Evolutionary conservation across 202 grass and related monocot species (phyloP), one percentile per base, ranked within the genome.

Genomic region (Digitaria exilis): DNA sequence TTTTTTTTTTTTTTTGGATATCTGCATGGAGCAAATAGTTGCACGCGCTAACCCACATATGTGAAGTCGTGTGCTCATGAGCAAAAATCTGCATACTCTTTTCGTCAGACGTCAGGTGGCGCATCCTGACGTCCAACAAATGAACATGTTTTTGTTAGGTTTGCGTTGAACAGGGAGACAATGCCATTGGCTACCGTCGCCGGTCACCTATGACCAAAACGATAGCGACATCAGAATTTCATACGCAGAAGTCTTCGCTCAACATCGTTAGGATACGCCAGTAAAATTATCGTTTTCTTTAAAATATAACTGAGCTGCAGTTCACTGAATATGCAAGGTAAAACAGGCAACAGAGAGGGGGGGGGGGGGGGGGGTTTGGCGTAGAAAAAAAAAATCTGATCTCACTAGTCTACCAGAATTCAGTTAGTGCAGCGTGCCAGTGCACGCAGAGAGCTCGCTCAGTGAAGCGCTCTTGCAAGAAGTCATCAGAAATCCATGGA

Each of bases 401-500:
- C 6, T 46, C 37, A 24, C 18, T 11, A 4, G 18, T 31, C 50
- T n/a, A n/a, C 39, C 8, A 48, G 28, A 16, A 22, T 50, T 35
- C n/a, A 37, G 48, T 21, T 50, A 21, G 80, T 26, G 11, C 49
- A 3, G 5, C 25, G 55, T 26, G 48, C 9, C 28, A 52, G 28
- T 32, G 44, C 30, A 41, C 26, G 44, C 39, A 58, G 17, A 22
- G 9, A 59, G 28, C 54, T 29, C 2, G 28, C 54, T 29, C 2
- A 28, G 43, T 22, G 18, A 52, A 79, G 56, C 45, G n/a, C 32
- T 65, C 19, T 35, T 24, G 49, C 18, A 29, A 60, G 14, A 34
- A 24, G 18, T 52, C 42, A 49, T 56, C 6, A 29, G 6, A 14
- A 37, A 58, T 14, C 10, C 78, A 85, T 89, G 79, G 88, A 89